Percentiles rank a stretch among this genome's conserved stretches.
Conservation (phyloP, 805 yeast genomes). For the Sugiyamaella smithiae region DNA sequence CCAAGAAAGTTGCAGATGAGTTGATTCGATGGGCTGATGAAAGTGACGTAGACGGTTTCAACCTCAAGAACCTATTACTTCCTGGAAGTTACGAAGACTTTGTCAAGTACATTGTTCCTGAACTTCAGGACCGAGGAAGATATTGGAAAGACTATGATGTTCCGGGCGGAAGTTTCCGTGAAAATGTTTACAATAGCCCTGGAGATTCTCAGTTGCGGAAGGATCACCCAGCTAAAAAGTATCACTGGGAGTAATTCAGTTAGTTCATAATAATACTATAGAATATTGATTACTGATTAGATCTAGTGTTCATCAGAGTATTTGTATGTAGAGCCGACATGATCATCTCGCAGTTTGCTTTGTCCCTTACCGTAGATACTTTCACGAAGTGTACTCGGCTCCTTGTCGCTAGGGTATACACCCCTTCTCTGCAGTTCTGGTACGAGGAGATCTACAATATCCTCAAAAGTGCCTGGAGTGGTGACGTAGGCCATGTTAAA, state of each 20-base stretch:
- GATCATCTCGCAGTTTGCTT: constrained; percentile 22
- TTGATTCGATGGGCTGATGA: constrained; percentile 40
- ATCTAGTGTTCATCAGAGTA: constrained; percentile 1
- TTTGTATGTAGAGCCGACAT: constrained; percentile 19
- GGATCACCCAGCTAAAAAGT: constrained; percentile 21
- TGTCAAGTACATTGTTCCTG: constrained; percentile 40
- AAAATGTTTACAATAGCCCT: constrained; percentile 28
- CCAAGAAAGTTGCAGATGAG: constrained; percentile 40
- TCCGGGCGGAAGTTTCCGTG: constrained; percentile 38
- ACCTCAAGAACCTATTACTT: constrained; percentile 38
- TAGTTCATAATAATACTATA: not conserved
- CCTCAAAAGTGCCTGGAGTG: constrained; percentile 37
- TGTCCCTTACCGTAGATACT: constrained; percentile 36
- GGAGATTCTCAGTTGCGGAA: constrained; percentile 16
- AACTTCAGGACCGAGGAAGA: constrained; percentile 36
- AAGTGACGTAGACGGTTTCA: constrained; percentile 45
- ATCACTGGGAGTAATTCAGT: constrained; percentile 2
- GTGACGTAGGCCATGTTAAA: constrained; percentile 41
- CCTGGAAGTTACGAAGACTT: constrained; percentile 41
- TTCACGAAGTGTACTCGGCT: constrained; percentile 38
- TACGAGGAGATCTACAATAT: constrained; percentile 37
- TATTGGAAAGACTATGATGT: constrained; percentile 39
- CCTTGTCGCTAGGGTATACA: constrained; percentile 30
- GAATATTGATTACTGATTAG: not conserved
- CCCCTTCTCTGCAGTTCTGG: constrained; percentile 39